Base-by-base conservation (phyloP, 1,284 basidiomycete species). In the Ceratobasidium sp. region DNA sequence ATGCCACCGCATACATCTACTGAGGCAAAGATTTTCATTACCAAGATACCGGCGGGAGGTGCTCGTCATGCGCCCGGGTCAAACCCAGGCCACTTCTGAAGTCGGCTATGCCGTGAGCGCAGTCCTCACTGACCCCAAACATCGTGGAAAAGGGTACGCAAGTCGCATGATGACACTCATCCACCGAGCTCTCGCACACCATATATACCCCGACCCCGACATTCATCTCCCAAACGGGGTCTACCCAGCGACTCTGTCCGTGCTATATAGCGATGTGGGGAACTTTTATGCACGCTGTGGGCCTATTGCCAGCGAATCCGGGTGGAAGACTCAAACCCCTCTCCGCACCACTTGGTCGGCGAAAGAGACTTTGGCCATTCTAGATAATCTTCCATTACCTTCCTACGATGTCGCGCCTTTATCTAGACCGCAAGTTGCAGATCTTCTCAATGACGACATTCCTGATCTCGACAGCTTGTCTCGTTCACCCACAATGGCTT, bases 231-330 rank as follows among this genome's bases (percentile, higher is more conserved):
- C 84, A 11, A 84, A 83, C 7, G 11, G 17, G 17, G 9, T 15
- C 27, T 24, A 9, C 9, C 45, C 62, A 1, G 75, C 81, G 1
- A 74, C 79, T 6, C 88, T 89, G 77, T 89, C 89, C 1, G 85
- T 85, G 11, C 82, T 92, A 5, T 92, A 88, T 81, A 91, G 89
- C 79, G 90, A 91, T 77, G 82, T 91, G 33, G 90, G 90, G 2
- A 78, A 83, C 0, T 89, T 90, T 79, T 92, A 92, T 80, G 77
- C 76, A 6, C 75, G 77, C 1, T 86, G 86, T 72, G 88, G 89
- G 0, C 84, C 84, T 5, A 77, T 69, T 4, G 77, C 72, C 2
- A 79, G 79, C 0, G 76, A 80, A 4, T 59, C 76, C 17, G 90
- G 90, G 0, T 91, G 90, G 89, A 79, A 83, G n/a, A 82, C 84